Percentiles rank a stretch among this genome's conserved stretches.
Evolutionary conservation across 257 asterid genomes (phyloP).

Genomic region (Linderniella brevidens): DNA sequence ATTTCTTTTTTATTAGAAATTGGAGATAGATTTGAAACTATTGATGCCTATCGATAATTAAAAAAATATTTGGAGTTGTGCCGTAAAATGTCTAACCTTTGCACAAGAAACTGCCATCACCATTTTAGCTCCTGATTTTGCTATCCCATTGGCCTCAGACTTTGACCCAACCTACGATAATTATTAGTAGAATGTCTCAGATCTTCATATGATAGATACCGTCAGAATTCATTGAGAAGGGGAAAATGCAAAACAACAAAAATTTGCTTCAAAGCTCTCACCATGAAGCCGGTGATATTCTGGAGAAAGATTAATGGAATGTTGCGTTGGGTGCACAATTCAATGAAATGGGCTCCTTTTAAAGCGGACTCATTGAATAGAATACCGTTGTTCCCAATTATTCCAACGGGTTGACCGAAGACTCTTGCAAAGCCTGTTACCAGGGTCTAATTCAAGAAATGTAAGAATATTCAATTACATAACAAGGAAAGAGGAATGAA

Average conservation of each 20-base stretch:
- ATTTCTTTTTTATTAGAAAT: slow-evolving; percentile 1
- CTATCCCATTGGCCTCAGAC: slow-evolving; percentile 95
- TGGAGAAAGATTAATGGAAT: slow-evolving; percentile 89
- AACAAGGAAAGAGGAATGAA: slow-evolving; percentile 2
- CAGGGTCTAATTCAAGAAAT: slow-evolving; percentile 45
- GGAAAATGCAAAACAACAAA: neutral
- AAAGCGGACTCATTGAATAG: slow-evolving; percentile 91
- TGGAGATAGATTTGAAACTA: neutral
- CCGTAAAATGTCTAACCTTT: slow-evolving; percentile 32
- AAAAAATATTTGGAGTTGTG: no score
- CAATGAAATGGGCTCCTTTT: slow-evolving; percentile 95
- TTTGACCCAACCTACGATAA: slow-evolving; percentile 82
- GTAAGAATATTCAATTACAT: slow-evolving; percentile 7
- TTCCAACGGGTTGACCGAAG: slow-evolving; percentile 85
- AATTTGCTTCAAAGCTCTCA: slow-evolving; percentile 7
- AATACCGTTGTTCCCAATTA: slow-evolving; percentile 85
- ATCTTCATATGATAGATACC: slow-evolving; percentile 1
- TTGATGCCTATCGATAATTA: neutral
- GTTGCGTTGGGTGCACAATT: slow-evolving; percentile 79
- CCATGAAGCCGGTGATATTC: slow-evolving; percentile 96
- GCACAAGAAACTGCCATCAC: slow-evolving; percentile 99
- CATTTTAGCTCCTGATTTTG: slow-evolving; percentile 99
- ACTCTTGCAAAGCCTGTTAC: slow-evolving; percentile 92
- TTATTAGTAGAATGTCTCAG: slow-evolving; percentile 10
- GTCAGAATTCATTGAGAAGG: slow-evolving; percentile 2